Base-by-base conservation (phyloP, 176 grass and related monocot species). In the Thinopyrum elongatum region DNA sequence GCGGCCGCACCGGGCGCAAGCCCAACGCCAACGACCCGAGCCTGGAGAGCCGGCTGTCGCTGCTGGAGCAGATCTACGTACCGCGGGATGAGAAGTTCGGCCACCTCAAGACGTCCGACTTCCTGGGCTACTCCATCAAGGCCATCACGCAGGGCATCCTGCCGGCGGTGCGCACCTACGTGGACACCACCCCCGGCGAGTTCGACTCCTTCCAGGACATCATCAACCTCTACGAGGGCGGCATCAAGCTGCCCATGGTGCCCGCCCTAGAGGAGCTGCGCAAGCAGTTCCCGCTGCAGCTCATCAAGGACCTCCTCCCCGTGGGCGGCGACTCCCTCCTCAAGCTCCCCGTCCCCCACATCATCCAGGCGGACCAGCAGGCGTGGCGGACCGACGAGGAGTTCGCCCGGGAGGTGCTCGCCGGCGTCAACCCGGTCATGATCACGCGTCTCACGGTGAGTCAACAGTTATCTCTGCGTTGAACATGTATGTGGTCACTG, bases 381-480 rank as follows among this genome's bases (percentile, higher is more conserved):
- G 95, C 90, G 55, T 98, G 95, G 95, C 77, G 89, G 77, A 91
- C 87, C 3, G 95, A 98, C 79, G 95, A 98, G 85, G 95, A 98
- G 80, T 98, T 98, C 77, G 80, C 91, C 8, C 87, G 95, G 13
- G 92, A 98, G 84, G 94, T 98, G 83, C 84, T 98, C 83, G 93
- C 95, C 55, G 95, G 95, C n/a, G 84, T 98, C 76, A 95, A 98
- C 72, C 93, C 95, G 4, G 28, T 95, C n/a, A 65, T 93, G 65
- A 87, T 98, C 70, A 81, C 83, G 44, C 85, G 89, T 11, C 90
- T 98, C 72, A 88, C 87, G 76, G 91, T 90, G 14, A 87, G 71
- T 12, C 4, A 64, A 16, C 46, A 5, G 0, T 5, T 47, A 79
- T 8, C 14, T 28, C 12, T 42, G 3, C 26, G 23, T 8, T 28